Conservation (phyloP, 306 rosid genomes). For the Rosa rugosa region DNA sequence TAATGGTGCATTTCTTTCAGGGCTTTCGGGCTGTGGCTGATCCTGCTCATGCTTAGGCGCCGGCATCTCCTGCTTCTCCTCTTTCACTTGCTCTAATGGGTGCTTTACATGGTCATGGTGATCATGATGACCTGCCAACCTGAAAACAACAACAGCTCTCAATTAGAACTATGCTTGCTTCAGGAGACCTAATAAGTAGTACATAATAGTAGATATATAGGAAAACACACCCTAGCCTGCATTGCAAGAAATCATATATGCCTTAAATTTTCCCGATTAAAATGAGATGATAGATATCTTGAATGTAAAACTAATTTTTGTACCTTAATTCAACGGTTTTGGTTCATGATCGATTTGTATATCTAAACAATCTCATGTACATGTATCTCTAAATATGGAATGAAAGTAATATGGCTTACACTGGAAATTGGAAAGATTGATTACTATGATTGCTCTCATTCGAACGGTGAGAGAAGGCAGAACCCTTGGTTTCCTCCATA, state of each 20-base stretch:
- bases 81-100: slow-evolving; percentile 6
- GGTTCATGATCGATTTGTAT: no score
- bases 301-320: not conserved
- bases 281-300: not conserved
- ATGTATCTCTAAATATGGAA: not conserved
- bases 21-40: no score
- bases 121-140: slow-evolving; percentile 35
- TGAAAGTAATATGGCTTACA: slow-evolving; percentile 33
- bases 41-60: not conserved
- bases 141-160: slow-evolving; percentile 18
- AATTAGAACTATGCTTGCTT: slow-evolving; percentile 3
- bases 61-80: slow-evolving; percentile 13
- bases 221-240: not conserved
- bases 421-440: slow-evolving; percentile 60
- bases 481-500: slow-evolving; percentile 12
- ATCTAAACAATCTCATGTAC: no score
- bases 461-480: slow-evolving; percentile 21
- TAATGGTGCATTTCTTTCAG: not conserved
- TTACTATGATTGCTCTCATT: slow-evolving; percentile 36
- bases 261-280: not conserved
- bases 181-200: not conserved
- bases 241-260: not conserved
- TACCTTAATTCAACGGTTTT: no score
- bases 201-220: not conserved
- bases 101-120: slow-evolving; percentile 27